A percentile compares a stretch with the other conserved stretches of the same genome.
phyloP scores from a whole-genome alignment of 2,329 filamentous ascomycete genomes.

The Fusarium sp. region DNA sequence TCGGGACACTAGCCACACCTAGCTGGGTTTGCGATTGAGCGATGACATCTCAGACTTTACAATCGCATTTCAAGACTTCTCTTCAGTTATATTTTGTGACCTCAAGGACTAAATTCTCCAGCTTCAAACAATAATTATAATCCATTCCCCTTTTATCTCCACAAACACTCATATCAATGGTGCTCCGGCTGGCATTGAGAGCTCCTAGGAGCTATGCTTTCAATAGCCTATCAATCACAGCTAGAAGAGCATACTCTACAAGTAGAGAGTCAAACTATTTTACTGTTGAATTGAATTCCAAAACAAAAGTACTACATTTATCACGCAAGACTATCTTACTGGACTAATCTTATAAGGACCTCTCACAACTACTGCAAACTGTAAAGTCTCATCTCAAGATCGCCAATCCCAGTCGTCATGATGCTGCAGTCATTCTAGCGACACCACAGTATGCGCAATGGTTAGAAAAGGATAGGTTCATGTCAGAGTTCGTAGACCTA shows the following conservation, averaged over 20 bases:
- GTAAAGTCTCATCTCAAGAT: slow-evolving; percentile 44
- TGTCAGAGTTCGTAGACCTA: slow-evolving; percentile 59
- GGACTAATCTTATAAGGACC: slow-evolving; percentile 19
- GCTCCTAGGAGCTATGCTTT: slow-evolving; percentile 39
- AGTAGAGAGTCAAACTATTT: slow-evolving; percentile 31
- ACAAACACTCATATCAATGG: slow-evolving; percentile 37
- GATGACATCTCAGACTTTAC: slow-evolving; percentile 27
- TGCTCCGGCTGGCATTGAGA: slow-evolving; percentile 31
- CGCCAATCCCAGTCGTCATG: slow-evolving; percentile 48
- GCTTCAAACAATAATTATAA: background rate
- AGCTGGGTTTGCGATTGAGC: background rate
- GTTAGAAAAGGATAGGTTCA: slow-evolving; percentile 60
- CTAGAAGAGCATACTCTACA: slow-evolving; percentile 43
- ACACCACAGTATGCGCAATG: slow-evolving; percentile 63
- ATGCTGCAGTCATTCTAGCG: slow-evolving; percentile 64
- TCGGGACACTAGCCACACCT: background rate
- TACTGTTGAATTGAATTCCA: slow-evolving; percentile 37
- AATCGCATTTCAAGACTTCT: background rate
- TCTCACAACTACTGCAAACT: slow-evolving; percentile 33
- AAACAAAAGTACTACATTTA: slow-evolving; percentile 27
- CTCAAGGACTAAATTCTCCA: background rate
- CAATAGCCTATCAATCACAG: slow-evolving; percentile 24
- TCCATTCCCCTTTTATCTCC: too few relatives aligned
- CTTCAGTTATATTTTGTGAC: background rate
- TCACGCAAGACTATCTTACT: background rate